Conservation (phyloP, 2,329 filamentous ascomycete species). For the Pyricularia sp. region DNA sequence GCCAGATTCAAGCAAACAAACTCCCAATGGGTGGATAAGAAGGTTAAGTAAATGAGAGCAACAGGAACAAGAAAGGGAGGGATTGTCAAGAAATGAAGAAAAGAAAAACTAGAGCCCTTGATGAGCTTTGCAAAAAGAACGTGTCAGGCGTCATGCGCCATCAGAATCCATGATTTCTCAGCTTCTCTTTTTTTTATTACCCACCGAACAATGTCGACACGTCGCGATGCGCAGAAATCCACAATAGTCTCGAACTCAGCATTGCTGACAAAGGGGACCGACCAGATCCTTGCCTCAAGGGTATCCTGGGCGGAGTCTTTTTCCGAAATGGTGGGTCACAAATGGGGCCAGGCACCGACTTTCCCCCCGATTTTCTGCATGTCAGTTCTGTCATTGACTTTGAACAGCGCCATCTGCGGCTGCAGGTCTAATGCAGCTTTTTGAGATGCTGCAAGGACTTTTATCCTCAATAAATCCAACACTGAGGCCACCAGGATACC, state of each 20-base stretch:
- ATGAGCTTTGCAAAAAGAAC: neutral
- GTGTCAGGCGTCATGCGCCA: neutral
- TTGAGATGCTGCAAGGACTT: neutral
- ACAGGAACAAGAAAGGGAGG: neutral
- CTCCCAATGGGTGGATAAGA: neutral
- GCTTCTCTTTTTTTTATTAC: neutral
- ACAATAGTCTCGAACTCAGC: neutral
- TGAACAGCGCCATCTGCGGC: neutral
- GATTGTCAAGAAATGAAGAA: neutral
- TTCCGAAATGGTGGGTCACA: neutral
- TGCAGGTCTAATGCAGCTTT: neutral
- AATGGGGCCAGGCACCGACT: neutral
- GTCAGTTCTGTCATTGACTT: neutral
- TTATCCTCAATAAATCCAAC: neutral
- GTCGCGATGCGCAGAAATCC: slow-evolving; percentile 1
- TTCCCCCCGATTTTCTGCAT: neutral
- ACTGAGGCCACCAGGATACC: neutral
- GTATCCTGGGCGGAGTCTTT: neutral
- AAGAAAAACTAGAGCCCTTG: neutral
- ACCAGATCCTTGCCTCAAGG: neutral
- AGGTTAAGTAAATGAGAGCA: neutral
- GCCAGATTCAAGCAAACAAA: neutral
- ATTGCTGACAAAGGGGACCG: neutral
- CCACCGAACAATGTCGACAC: neutral
- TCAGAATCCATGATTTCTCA: neutral